Evolutionary conservation across 805 yeast genomes (phyloP), one percentile per base, ranked within the genome.

Genomic region (Suhomyces emberorum): DNA sequence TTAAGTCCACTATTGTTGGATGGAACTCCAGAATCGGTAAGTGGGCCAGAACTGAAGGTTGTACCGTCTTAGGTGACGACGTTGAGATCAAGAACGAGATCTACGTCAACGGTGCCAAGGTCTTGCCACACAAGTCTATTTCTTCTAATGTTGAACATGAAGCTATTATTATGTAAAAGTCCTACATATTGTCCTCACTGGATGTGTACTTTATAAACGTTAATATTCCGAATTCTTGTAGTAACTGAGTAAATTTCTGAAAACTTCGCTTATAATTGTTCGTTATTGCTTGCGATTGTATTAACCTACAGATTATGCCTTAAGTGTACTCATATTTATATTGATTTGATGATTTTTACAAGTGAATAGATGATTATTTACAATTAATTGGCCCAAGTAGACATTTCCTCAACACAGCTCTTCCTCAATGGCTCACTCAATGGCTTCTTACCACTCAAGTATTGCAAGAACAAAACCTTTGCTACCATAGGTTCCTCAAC

Each of bases 1-100:
- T 93, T 58, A 89, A 89, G 70, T 85, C 93, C 57, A 85, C 98
- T 57, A 93, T 93, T 68, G 95, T 93, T 51, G 99, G 99, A 57
- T 93, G 99, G 99, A 83, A 88, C 78, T 89, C 96, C 47, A 86
- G 87, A 55, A 91, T 93, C 57, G 98, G 98, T 68, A 82, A 80
- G 70, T 93, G 98, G 98, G 95, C 97, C 49, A 88, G 98, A 77
- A 79, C 93, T 48, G 98, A 93, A 72, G 96, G 96, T 74, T 86
- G 81, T 57, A 86, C 97, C 46, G 98, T 93, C 43, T 79, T 93
- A 59, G 99, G 98, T 74, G 99, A 93, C 68, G 99, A 93, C 54
- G 99, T 93, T 50, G 95, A 89, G 65, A 88, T 93, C 64, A 88
- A 91, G 76, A 97, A 93, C 65, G 99, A 91, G 77, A 79, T 93